A percentile compares a stretch with the other conserved stretches of the same genome.
Conservation (phyloP, 2,329 filamentous ascomycete species). For the Xylaria sp. region DNA sequence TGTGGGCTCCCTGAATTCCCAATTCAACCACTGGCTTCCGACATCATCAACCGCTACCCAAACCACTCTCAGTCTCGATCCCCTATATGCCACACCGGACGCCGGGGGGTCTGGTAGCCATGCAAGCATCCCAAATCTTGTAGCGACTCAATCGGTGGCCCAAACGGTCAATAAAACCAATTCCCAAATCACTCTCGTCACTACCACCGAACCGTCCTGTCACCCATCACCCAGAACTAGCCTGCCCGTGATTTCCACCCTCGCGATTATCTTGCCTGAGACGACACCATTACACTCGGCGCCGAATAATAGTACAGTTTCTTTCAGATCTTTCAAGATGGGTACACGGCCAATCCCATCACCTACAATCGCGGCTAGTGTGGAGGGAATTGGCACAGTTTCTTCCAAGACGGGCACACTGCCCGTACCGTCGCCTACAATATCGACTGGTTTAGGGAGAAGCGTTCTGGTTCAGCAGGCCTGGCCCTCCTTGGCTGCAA, state of each 20-base stretch:
- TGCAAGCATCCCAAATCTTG: too few species aligned
- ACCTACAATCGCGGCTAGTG: background rate
- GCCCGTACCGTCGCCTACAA: background rate
- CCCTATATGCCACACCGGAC: background rate
- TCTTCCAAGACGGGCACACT: background rate
- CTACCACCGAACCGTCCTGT: background rate
- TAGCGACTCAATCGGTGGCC: background rate
- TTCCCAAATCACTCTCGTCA: background rate
- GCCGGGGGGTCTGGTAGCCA: background rate
- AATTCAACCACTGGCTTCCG: background rate
- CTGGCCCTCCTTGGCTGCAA: background rate
- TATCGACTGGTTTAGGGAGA: background rate
- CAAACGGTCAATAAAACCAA: background rate
- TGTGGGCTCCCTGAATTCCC: background rate
- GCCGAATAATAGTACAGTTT: conserved; percentile 1
- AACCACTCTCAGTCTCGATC: background rate
- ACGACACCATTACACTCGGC: background rate
- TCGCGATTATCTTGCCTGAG: background rate
- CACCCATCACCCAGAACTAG: background rate
- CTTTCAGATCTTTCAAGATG: background rate
- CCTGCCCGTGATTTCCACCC: background rate
- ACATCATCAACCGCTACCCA: background rate
- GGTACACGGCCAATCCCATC: background rate
- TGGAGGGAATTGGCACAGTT: background rate
- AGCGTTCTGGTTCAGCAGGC: background rate